Base-by-base conservation (phyloP, 352 stramenopile species). In the Globisporangium abappressorium region DNA sequence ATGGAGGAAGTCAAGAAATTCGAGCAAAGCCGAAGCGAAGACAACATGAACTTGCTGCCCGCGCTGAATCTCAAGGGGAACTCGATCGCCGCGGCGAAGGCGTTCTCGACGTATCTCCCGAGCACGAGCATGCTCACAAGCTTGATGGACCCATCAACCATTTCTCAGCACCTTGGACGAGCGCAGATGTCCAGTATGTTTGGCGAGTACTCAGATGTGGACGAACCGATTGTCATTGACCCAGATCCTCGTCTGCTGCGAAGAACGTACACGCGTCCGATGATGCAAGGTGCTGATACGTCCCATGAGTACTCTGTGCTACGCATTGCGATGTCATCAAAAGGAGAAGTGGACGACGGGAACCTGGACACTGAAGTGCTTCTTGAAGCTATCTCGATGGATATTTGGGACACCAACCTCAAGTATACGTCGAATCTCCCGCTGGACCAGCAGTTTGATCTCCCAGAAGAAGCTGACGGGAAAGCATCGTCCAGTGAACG, bases 351-450 rank as follows among this genome's bases (percentile, higher is more conserved):
- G 26, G 80, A 89, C 34, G 78, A 80, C 70, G 85, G 69, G 18
- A 80, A 84, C 49, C 46, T 87, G 22, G 87, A 94, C 47, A 80
- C 86, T 0, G 89, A 96, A 70, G 85, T 96, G 9, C 63, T 96
- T 2, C 56, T 96, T 12, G 89, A 96, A 72, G 89, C 89, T 2
- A 96, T 96, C 54, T 89, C 89, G 15, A 93, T 90, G 76, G 85
- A 94, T 64, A 91, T 96, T 64, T 96, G 84, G 80, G 82, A 91
- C 57, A 85, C 83, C 12, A 87, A 90, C 26, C 75, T 95, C 47
- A 94, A 94, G 73, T 94, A 93, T 62, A 84, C 81, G 20, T 93
- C 89, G 14, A 94, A 92, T 62, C 69, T 93, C 14, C 84, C 85
- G 5, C 70, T 93, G 26, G 77, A 74, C 26, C 72, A 93, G 58